These are phyloP conservation scores for Mycena haematopus DNA, from an alignment of 768 basidiomycete genomes.

Conservation along the genomic window DNA sequence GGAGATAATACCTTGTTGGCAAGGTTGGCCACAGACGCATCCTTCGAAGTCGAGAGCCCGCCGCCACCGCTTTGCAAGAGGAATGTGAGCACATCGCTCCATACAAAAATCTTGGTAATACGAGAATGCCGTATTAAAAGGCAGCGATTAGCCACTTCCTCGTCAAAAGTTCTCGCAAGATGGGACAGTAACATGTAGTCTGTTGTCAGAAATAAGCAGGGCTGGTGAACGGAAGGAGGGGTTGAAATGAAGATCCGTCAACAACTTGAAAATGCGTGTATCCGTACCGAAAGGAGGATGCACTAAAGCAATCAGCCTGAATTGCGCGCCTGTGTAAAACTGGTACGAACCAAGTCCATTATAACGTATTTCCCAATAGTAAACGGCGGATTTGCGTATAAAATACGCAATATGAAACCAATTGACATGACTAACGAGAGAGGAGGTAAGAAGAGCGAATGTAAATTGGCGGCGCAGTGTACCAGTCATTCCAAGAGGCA, in stretches of 20 bases:
- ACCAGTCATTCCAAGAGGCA: constrained; percentile 31
- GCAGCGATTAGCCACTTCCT: constrained; percentile 44
- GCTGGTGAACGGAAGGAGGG: constrained; percentile 25
- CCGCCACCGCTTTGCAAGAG: constrained; percentile 53
- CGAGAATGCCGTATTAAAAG: constrained; percentile 45
- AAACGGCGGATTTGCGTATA: constrained; percentile 9
- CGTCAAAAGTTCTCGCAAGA: constrained; percentile 41
- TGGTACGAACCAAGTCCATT: constrained; percentile 17
- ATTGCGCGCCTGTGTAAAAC: neutral
- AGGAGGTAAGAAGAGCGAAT: neutral
- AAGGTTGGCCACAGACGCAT: constrained; percentile 17
- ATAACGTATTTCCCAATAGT: constrained; percentile 14
- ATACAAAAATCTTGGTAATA: constrained; percentile 55
- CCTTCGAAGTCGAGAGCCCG: constrained; percentile 34
- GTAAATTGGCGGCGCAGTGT: neutral
- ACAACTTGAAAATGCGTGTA: neutral
- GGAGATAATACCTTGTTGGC: constrained; percentile 35
- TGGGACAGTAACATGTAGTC: constrained; percentile 60
- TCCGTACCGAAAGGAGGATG: constrained; percentile 25
- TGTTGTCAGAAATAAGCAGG: constrained; percentile 63
- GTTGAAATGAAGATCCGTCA: neutral
- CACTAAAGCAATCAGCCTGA: neutral
- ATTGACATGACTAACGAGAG: constrained; percentile 9
- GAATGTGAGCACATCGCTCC: constrained; percentile 56
- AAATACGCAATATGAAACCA: constrained; percentile 17